phyloP scores from a whole-genome alignment of 495 filamentous ascomycete genomes.

The Achaetomiella virescens region DNA sequence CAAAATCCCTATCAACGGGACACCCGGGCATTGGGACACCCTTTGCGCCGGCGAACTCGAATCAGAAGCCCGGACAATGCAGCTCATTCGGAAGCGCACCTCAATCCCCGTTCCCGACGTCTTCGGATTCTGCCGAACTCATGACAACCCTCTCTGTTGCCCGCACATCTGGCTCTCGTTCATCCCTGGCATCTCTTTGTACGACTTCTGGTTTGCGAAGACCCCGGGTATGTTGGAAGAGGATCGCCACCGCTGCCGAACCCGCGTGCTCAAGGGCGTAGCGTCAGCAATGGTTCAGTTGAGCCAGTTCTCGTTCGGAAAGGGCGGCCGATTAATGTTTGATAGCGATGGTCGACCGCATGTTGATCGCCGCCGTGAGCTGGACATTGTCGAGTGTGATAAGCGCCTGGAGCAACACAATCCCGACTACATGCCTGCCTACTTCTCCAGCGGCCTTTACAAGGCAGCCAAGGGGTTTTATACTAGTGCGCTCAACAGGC shows the following conservation, averaged over 20 bases:
- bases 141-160: conserved; percentile 2
- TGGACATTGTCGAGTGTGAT: not conserved
- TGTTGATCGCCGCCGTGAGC: not conserved
- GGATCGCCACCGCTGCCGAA: not conserved
- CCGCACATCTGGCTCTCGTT: conserved; percentile 7
- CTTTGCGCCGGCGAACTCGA: conserved; percentile 3
- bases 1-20: not conserved
- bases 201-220: conserved; percentile 7
- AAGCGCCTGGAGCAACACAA: not conserved
- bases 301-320: not conserved
- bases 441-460: conserved; percentile 1
- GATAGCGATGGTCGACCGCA: not conserved
- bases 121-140: not conserved
- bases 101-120: not conserved
- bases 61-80: conserved; percentile 6
- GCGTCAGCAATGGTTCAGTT: conserved; percentile 2
- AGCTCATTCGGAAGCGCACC: conserved; percentile 1
- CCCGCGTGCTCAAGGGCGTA: not conserved
- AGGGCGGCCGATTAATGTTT: conserved; percentile 2
- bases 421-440: conserved; percentile 2
- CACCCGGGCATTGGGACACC: not conserved
- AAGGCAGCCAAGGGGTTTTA: not conserved
- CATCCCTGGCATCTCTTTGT: not conserved
- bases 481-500: not conserved
- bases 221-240: not conserved